Evolutionary conservation across 2,329 filamentous ascomycete species (phyloP).

Genomic region (Colletotrichum noveboracense): DNA sequence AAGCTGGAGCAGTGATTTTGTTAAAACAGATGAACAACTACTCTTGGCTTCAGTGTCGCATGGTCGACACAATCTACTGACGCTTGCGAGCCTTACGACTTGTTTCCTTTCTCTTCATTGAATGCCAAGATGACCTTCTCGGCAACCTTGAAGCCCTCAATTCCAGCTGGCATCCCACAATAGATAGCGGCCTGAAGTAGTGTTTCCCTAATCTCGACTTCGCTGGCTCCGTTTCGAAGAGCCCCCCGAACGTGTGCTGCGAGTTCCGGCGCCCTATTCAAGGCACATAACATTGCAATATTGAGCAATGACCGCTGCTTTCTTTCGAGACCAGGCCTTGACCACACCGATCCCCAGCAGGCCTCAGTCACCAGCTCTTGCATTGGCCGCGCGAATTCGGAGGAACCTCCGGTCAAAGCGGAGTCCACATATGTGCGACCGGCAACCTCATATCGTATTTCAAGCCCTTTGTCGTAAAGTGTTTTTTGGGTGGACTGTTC

Average conservation of each 20-base stretch:
- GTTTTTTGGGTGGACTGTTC: not conserved
- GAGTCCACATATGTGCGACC: not conserved
- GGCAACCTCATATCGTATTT: not conserved
- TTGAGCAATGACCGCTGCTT: not conserved
- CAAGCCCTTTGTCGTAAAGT: not conserved
- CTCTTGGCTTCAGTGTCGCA: not conserved
- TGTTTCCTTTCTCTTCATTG: slow-evolving; percentile 27
- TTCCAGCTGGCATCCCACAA: not conserved
- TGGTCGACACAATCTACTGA: not conserved
- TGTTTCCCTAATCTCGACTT: not conserved
- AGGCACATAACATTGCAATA: not conserved
- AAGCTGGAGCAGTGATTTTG: no score
- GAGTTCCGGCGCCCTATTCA: not conserved
- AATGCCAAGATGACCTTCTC: not conserved
- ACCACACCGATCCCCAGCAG: not conserved
- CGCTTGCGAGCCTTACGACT: not conserved
- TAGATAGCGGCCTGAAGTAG: not conserved
- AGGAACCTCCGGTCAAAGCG: not conserved
- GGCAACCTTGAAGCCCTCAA: not conserved
- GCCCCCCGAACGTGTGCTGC: not conserved
- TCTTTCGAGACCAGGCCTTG: not conserved
- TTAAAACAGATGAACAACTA: not conserved
- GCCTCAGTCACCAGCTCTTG: not conserved
- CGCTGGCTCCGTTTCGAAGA: not conserved
- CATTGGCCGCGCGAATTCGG: not conserved